Percentiles rank a stretch among this genome's conserved stretches.
phyloP scores from a whole-genome alignment of 345 rosid genomes.

The Populus pruinosa region DNA sequence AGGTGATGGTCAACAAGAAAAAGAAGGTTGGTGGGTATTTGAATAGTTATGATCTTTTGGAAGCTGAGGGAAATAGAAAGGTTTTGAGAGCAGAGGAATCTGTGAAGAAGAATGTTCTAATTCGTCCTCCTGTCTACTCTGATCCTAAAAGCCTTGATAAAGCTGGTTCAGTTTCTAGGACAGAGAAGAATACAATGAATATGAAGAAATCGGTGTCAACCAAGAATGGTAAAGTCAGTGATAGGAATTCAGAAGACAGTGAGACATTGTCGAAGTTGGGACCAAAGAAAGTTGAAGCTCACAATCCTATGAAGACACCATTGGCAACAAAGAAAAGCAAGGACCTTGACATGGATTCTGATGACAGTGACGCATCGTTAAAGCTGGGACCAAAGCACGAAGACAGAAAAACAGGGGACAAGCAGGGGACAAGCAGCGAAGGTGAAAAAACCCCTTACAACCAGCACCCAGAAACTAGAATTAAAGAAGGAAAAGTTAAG shows the following conservation, averaged over 20 bases:
- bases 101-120: slow-evolving; percentile 38
- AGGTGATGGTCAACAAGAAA: slow-evolving; percentile 79
- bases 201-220: slow-evolving; percentile 32
- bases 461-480: slow-evolving; percentile 29
- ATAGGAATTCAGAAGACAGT: slow-evolving; percentile 47
- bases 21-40: slow-evolving; percentile 48
- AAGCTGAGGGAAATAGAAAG: slow-evolving; percentile 37
- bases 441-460: slow-evolving; percentile 43
- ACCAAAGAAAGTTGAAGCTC: slow-evolving; percentile 37
- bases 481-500: slow-evolving; percentile 55
- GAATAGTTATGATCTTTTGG: slow-evolving; percentile 36
- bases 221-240: slow-evolving; percentile 40
- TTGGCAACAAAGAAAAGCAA: slow-evolving; percentile 6
- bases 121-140: slow-evolving; percentile 28
- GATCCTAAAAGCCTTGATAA: slow-evolving; percentile 44
- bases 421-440: slow-evolving; percentile 19
- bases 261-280: slow-evolving; percentile 40
- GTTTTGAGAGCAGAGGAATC: slow-evolving; percentile 37
- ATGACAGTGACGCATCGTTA: slow-evolving; percentile 27
- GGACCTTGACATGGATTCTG: slow-evolving; percentile 14
- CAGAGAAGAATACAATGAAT: slow-evolving; percentile 36
- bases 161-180: slow-evolving; percentile 31
- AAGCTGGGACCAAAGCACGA: slow-evolving; percentile 13
- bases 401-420: too few relatives aligned
- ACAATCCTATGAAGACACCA: slow-evolving; percentile 25